These are phyloP conservation scores for Pontederia paniculata DNA, from an alignment of 176 grass and related monocot species.

Conservation along the genomic window DNA sequence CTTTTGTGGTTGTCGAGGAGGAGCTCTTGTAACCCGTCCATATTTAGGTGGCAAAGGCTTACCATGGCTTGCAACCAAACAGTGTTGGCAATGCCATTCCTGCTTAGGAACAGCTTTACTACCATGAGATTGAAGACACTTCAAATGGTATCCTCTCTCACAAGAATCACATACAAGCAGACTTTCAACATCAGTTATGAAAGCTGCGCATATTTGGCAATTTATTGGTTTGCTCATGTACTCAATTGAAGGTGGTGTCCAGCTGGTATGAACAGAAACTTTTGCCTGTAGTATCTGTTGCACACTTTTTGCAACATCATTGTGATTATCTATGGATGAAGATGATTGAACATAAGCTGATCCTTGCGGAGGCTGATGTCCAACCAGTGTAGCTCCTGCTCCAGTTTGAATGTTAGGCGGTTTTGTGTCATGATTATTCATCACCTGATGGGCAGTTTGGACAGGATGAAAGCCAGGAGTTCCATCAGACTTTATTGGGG, in stretches of 20 bases:
- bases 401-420: conserved; percentile 26
- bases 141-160: conserved; percentile 90
- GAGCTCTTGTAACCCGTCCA: conserved; percentile 84
- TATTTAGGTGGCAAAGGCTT: conserved; percentile 96
- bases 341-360: conserved; percentile 32
- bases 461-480: conserved; percentile 20
- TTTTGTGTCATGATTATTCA: conserved; percentile 43
- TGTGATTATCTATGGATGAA: conserved; percentile 43
- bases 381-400: conserved; percentile 31
- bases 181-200: conserved; percentile 58
- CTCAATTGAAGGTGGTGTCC: conserved; percentile 86
- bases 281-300: conserved; percentile 40
- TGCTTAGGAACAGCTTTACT: conserved; percentile 66
- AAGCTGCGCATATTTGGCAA: conserved; percentile 81
- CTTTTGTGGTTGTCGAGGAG: conserved; percentile 31
- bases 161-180: conserved; percentile 96
- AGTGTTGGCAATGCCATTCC: conserved; percentile 92
- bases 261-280: conserved; percentile 44
- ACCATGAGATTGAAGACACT: conserved; percentile 77
- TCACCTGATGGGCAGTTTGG: conserved; percentile 28
- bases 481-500: conserved; percentile 28
- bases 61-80: conserved; percentile 61
- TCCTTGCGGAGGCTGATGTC: conserved; percentile 46
- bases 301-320: conserved; percentile 67
- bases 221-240: conserved; percentile 63